phyloP scores from a whole-genome alignment of 306 rosid genomes.

The Rosa chinensis region DNA sequence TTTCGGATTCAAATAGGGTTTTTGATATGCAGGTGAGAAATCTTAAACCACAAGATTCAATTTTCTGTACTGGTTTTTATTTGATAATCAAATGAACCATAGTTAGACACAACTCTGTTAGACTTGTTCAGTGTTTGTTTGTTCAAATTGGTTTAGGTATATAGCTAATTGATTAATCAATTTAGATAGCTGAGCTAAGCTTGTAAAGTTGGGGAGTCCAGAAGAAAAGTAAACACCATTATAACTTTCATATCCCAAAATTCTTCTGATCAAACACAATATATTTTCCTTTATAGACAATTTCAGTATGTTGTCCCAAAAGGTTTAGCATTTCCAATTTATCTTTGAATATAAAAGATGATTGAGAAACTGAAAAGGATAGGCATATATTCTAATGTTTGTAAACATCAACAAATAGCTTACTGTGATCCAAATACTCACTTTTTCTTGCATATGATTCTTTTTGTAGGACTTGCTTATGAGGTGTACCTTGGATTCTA shows the following conservation, averaged over 20 bases:
- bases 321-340: no score
- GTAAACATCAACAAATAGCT: neutral
- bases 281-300: no score
- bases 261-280: no score
- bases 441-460: neutral
- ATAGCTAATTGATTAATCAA: neutral
- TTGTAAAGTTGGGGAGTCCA: no score
- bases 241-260: no score
- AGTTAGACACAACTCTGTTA: neutral
- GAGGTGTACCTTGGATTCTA: constrained; percentile 73
- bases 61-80: neutral
- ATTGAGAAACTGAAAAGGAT: no score
- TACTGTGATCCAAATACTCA: neutral
- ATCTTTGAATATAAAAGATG: no score
- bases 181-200: neutral
- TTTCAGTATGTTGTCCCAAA: no score
- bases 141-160: neutral
- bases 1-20: constrained; percentile 29
- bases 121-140: neutral
- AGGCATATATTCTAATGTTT: neutral
- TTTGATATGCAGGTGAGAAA: constrained; percentile 68
- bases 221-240: no score
- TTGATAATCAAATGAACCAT: neutral
- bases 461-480: constrained; percentile 59
- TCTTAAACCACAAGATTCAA: neutral